Evolutionary conservation across 2,329 filamentous ascomycete genomes (phyloP), one percentile per base, ranked within the genome.

Genomic region (Alternaria panax): DNA sequence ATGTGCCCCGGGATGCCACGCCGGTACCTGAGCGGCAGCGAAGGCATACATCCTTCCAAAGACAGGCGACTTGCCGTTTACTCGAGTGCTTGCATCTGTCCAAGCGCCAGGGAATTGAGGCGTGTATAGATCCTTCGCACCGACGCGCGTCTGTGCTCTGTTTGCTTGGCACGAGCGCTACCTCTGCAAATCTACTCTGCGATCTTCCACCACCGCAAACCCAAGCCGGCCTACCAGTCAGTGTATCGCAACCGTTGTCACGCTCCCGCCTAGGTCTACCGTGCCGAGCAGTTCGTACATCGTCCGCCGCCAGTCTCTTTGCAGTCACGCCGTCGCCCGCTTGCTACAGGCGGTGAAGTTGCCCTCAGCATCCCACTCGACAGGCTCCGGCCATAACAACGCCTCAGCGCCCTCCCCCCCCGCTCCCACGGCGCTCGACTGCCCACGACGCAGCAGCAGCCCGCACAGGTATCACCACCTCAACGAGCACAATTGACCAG

Each of bases 271-370:
- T 60, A 58, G 64, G 48, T 52, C 60, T 65, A 65, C 69, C 63
- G 67, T 63, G 59, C 43, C 59, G 60, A 70, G 65, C 61, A 60
- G 38, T 56, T 56, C 53, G 59, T 60, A 57, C 60, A 42, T 57
- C 63, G 46, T 59, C 63, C 56, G 61, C 64, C 61, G 65, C 63
- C 50, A 59, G 48, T 56, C 43, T 61, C 59, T 59, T 66, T 47
- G 20, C 30, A 63, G 53, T 62, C 60, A 43, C 51, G 46, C 59
- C 60, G 61, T 57, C 64, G 36, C 55, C 59, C 55, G 52, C 67
- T 65, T 51, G 64, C 12, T 64, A 67, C 70, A 74, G 74, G 75
- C 76, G 75, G 75, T 79, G 76, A 79, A 76, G 67, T 75, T 68
- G 67, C 65, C 63, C 65, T 62, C 66, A 70, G 65, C 71, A 75